Conservation (phyloP, 192 early-diverging fungal species). For the Entrophospora sp. region DNA sequence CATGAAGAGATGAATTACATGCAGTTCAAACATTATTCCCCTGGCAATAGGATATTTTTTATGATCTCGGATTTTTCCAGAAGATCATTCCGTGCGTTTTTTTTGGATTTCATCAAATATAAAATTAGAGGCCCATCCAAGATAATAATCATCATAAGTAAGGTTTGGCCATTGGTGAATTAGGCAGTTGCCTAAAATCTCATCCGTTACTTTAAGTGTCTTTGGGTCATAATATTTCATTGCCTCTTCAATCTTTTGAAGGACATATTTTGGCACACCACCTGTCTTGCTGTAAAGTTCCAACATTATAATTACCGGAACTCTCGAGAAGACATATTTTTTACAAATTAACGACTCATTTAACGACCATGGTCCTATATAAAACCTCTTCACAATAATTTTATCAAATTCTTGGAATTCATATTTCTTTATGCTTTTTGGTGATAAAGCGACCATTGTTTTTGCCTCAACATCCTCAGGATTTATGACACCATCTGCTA, state of each 20-base stretch:
- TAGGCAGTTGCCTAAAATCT: not conserved
- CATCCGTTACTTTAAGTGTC: not conserved
- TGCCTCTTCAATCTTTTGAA: not conserved
- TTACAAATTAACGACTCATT: not conserved
- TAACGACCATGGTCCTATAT: not conserved
- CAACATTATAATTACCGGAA: not conserved
- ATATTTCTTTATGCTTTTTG: not conserved
- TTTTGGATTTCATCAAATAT: not conserved
- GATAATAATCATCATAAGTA: not conserved
- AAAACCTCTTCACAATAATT: not conserved
- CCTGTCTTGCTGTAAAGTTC: not conserved
- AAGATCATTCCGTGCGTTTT: not conserved
- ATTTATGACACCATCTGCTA: not conserved
- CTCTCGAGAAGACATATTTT: not conserved
- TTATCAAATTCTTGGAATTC: constrained; percentile 3
- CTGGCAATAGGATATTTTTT: not conserved
- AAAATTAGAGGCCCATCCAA: not conserved
- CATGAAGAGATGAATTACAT: not conserved
- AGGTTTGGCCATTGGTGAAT: not conserved
- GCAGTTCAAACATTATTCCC: not conserved
- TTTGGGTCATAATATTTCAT: constrained; percentile 2
- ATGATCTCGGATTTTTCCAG: not conserved
- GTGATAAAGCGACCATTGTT: not conserved
- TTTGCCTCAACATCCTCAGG: not conserved
- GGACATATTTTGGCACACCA: not conserved